Evolutionary conservation across 805 yeast species (phyloP).

Genomic region (Candida awuae): DNA sequence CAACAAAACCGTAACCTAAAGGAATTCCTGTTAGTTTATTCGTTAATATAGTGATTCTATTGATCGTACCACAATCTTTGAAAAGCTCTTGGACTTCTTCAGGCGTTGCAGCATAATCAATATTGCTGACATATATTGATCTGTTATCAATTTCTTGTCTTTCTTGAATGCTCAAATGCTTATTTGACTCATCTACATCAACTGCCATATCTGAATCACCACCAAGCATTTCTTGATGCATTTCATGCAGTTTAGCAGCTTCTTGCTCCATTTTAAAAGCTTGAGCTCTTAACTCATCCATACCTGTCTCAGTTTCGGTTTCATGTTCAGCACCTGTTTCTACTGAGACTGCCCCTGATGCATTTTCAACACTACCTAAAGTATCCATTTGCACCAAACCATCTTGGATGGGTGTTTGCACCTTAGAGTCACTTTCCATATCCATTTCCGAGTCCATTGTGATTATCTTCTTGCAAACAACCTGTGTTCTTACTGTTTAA

Average conservation of each 20-base stretch:
- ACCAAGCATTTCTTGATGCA: constrained; percentile 35
- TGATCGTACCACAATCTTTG: constrained; percentile 60
- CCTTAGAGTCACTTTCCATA: not conserved
- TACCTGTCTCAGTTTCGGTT: constrained; percentile 15
- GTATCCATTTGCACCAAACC: not conserved
- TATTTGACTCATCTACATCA: constrained; percentile 5
- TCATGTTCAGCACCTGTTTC: not conserved
- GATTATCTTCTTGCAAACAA: too few species aligned
- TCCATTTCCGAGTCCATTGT: not conserved
- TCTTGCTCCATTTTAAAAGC: constrained; percentile 55
- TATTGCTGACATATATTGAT: constrained; percentile 76
- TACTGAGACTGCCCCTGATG: not conserved
- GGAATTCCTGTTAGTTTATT: constrained; percentile 75
- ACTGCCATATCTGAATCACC: not conserved
- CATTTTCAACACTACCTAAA: not conserved
- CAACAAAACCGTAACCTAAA: constrained; percentile 82
- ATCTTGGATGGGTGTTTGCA: not conserved
- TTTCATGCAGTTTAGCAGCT: constrained; percentile 50
- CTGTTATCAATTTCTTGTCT: constrained; percentile 67
- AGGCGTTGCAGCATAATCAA: constrained; percentile 72
- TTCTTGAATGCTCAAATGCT: constrained; percentile 18
- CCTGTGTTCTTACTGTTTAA: not conserved
- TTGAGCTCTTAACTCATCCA: constrained; percentile 33
- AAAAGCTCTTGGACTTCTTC: constrained; percentile 73
- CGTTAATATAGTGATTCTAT: constrained; percentile 68